These are phyloP conservation scores for Nephromyces sp. DNA, from an alignment of 169 alveolate genomes.

Conservation along the genomic window DNA sequence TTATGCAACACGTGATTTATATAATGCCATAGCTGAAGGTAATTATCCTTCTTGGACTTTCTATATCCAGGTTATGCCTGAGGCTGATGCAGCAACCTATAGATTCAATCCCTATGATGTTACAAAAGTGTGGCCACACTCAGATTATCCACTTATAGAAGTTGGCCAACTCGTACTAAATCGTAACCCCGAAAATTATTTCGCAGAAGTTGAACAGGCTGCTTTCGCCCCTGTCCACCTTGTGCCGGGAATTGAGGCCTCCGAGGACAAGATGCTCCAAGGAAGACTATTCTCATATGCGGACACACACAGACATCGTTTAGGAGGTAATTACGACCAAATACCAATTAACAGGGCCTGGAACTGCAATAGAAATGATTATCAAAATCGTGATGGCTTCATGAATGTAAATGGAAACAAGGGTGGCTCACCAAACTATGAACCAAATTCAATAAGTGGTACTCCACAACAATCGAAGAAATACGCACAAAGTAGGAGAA, in stretches of 20 bases:
- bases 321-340: constrained; percentile 56
- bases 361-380: constrained; percentile 45
- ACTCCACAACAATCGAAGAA: constrained; percentile 30
- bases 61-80: constrained; percentile 58
- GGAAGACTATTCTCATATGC: constrained; percentile 71
- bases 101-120: constrained; percentile 60
- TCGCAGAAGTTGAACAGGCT: constrained; percentile 60
- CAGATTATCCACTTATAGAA: constrained; percentile 56
- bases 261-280: constrained; percentile 65
- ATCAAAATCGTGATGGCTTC: constrained; percentile 58
- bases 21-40: constrained; percentile 40
- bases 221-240: constrained; percentile 67
- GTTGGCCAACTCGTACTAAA: constrained; percentile 62
- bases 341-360: constrained; percentile 69
- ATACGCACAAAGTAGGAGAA: background rate
- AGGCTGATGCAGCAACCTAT: constrained; percentile 51
- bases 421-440: constrained; percentile 56
- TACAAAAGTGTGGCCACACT: constrained; percentile 74
- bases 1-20: constrained; percentile 58
- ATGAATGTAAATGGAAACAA: constrained; percentile 47
- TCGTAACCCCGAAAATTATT: constrained; percentile 65
- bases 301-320: constrained; percentile 69
- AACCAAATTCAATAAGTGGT: constrained; percentile 55
- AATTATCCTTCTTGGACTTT: constrained; percentile 51
- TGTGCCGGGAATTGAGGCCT: constrained; percentile 72